Evolutionary conservation across 768 basidiomycete genomes (phyloP).

Genomic region (Psilocybe subaeruginosa): DNA sequence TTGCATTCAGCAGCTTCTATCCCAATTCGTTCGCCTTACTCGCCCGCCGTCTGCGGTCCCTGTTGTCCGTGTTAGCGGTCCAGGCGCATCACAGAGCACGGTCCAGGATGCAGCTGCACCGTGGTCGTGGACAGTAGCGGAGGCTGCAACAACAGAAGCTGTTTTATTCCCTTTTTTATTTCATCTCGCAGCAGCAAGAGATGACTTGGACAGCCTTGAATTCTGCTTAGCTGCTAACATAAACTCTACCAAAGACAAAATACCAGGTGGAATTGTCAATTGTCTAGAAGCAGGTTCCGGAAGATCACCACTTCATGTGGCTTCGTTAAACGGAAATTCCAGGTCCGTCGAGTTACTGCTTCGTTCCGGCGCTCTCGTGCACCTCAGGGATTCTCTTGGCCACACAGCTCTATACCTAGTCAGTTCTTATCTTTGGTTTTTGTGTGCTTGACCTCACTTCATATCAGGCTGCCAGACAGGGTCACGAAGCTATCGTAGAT

Average conservation of each 20-base stretch:
- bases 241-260: slow-evolving; percentile 35
- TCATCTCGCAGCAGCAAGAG: slow-evolving; percentile 74
- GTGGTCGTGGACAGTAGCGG: slow-evolving; percentile 81
- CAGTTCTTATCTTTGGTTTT: slow-evolving; percentile 23
- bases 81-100: slow-evolving; percentile 40
- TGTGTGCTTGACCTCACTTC: slow-evolving; percentile 1
- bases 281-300: slow-evolving; percentile 72
- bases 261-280: slow-evolving; percentile 75
- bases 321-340: slow-evolving; percentile 67
- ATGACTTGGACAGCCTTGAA: slow-evolving; percentile 64
- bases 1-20: slow-evolving; percentile 64
- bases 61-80: slow-evolving; percentile 34
- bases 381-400: slow-evolving; percentile 77
- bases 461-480: slow-evolving; percentile 73
- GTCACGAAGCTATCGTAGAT: slow-evolving; percentile 62
- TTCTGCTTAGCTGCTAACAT: slow-evolving; percentile 55
- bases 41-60: slow-evolving; percentile 37
- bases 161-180: slow-evolving; percentile 78
- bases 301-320: slow-evolving; percentile 78
- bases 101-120: slow-evolving; percentile 57
- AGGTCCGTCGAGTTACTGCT: slow-evolving; percentile 54
- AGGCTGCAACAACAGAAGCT: slow-evolving; percentile 69
- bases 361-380: slow-evolving; percentile 78
- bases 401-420: slow-evolving; percentile 88
- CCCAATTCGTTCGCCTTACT: slow-evolving; percentile 70